Conservation (phyloP, 2,329 filamentous ascomycete genomes). For the Botrytis squamosa region DNA sequence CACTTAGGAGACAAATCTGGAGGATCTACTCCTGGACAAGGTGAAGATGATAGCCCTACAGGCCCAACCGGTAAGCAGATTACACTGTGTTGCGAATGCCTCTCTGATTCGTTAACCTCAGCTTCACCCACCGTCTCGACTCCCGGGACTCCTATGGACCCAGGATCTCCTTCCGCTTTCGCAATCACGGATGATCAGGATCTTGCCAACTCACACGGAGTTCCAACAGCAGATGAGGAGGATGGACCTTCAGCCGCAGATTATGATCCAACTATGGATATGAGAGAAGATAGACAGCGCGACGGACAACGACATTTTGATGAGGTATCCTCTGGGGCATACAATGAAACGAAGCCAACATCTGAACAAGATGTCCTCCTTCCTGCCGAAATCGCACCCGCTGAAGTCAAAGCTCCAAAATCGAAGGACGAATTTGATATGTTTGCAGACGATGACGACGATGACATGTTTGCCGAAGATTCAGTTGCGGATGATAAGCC, state of each 20-base stretch:
- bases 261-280: slow-evolving; percentile 86
- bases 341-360: slow-evolving; percentile 57
- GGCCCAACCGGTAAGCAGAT: slow-evolving; percentile 42
- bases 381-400: slow-evolving; percentile 38
- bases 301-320: slow-evolving; percentile 64
- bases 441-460: slow-evolving; percentile 79
- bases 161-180: slow-evolving; percentile 47
- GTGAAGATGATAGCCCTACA: slow-evolving; percentile 31
- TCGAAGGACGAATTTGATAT: slow-evolving; percentile 73
- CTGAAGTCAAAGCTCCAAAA: slow-evolving; percentile 44
- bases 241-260: slow-evolving; percentile 89
- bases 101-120: slow-evolving; percentile 27
- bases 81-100: not conserved
- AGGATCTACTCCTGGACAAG: slow-evolving; percentile 34
- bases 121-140: slow-evolving; percentile 39
- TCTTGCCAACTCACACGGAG: slow-evolving; percentile 60
- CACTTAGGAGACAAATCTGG: slow-evolving; percentile 39
- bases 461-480: slow-evolving; percentile 61
- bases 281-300: slow-evolving; percentile 76
- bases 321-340: slow-evolving; percentile 53
- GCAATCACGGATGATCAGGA: slow-evolving; percentile 66
- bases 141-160: slow-evolving; percentile 38
- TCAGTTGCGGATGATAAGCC: slow-evolving; percentile 43
- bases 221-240: slow-evolving; percentile 42
- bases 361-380: slow-evolving; percentile 52